Evolutionary conservation across 192 early-diverging fungal species (phyloP).

Genomic region (Lunasporangiospora selenospora): DNA sequence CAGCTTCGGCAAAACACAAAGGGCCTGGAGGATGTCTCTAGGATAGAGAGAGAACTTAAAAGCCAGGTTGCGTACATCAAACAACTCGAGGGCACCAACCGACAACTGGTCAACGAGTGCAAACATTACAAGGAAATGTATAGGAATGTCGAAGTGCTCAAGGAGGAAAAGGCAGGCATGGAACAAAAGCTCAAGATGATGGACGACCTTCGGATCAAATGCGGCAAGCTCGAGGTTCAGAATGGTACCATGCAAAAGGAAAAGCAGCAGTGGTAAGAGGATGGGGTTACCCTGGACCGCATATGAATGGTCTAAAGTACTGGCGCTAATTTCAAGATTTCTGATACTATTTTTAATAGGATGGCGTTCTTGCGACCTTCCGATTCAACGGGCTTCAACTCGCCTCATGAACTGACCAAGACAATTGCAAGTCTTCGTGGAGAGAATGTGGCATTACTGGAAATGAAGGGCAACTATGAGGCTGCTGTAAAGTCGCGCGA

Average conservation of each 20-base stretch:
- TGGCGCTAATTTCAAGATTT: too few species aligned
- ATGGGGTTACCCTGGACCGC: not conserved
- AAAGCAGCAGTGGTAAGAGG: constrained; percentile 60
- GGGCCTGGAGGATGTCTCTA: constrained; percentile 31
- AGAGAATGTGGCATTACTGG: constrained; percentile 50
- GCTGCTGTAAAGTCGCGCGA: constrained; percentile 43
- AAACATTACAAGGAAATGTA: constrained; percentile 52
- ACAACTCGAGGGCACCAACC: constrained; percentile 58
- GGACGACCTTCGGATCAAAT: constrained; percentile 54
- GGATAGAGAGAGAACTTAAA: constrained; percentile 52
- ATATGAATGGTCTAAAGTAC: constrained; percentile 13
- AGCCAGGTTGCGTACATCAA: constrained; percentile 61
- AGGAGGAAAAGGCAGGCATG: constrained; percentile 59
- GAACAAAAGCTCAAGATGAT: constrained; percentile 64
- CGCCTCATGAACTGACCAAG: constrained; percentile 58
- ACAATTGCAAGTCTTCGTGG: constrained; percentile 53
- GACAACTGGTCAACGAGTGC: constrained; percentile 57
- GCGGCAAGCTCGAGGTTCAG: constrained; percentile 56
- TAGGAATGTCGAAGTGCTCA: constrained; percentile 56
- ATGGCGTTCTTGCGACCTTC: constrained; percentile 48
- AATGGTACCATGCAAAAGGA: constrained; percentile 55
- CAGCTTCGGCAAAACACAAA: constrained; percentile 19
- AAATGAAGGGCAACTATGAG: constrained; percentile 44
- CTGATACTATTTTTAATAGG: too few species aligned
- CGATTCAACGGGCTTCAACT: constrained; percentile 51